These are phyloP conservation scores for Aspergillus bertholletiae DNA, from an alignment of 495 filamentous ascomycete species.

Conservation along the genomic window DNA sequence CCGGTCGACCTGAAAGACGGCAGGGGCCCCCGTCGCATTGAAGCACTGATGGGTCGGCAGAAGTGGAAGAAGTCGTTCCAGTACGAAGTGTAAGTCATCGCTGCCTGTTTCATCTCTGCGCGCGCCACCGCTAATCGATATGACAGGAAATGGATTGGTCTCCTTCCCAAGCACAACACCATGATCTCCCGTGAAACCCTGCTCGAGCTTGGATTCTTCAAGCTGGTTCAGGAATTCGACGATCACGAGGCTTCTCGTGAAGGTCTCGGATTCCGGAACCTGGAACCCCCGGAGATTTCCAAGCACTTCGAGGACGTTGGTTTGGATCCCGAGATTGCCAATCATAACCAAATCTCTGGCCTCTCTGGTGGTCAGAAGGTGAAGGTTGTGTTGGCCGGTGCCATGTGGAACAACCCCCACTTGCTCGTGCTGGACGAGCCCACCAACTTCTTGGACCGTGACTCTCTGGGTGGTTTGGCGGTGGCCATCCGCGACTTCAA, in stretches of 20 bases:
- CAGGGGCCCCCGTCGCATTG: slow-evolving; percentile 71
- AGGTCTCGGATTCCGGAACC: slow-evolving; percentile 89
- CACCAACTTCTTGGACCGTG: slow-evolving; percentile 98
- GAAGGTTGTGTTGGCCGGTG: slow-evolving; percentile 96
- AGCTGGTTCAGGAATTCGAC: slow-evolving; percentile 95
- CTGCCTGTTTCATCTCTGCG: too few relatives aligned
- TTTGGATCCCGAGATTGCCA: slow-evolving; percentile 94
- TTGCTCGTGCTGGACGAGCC: slow-evolving; percentile 96
- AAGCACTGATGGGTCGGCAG: slow-evolving; percentile 89
- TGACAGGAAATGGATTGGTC: slow-evolving; percentile 74
- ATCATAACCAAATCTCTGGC: slow-evolving; percentile 97
- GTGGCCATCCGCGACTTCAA: slow-evolving; percentile 97
- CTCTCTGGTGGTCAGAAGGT: slow-evolving; percentile 99
- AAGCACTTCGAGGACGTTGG: slow-evolving; percentile 98
- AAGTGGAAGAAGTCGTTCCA: slow-evolving; percentile 99
- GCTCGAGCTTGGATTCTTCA: slow-evolving; percentile 76
- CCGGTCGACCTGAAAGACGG: slow-evolving; percentile 80
- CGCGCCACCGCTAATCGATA: slow-evolving; percentile 1
- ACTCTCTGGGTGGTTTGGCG: slow-evolving; percentile 91
- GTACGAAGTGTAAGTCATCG: slow-evolving; percentile 76
- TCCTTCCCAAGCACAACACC: slow-evolving; percentile 89
- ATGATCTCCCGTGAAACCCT: slow-evolving; percentile 93
- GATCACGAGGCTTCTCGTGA: slow-evolving; percentile 97
- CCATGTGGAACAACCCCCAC: slow-evolving; percentile 99
- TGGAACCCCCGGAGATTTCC: slow-evolving; percentile 88